These are phyloP conservation scores for Roridomyces roridus DNA, from an alignment of 768 basidiomycete species.

Conservation along the genomic window DNA sequence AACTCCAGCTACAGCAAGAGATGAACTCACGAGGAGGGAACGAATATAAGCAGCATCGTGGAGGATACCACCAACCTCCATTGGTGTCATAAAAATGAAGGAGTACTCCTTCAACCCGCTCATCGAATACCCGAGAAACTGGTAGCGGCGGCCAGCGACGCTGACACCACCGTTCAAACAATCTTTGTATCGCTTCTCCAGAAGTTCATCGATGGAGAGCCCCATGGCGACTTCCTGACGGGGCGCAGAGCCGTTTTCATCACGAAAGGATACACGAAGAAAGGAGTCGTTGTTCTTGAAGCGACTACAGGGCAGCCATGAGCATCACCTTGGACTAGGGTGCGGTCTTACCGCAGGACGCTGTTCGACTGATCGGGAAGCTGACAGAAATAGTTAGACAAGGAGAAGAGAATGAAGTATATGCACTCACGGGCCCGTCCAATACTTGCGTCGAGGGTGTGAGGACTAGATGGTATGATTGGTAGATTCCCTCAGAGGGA, in stretches of 20 bases:
- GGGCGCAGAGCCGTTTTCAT: conserved; percentile 48
- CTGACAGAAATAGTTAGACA: no score
- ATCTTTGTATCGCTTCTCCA: conserved; percentile 40
- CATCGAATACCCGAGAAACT: conserved; percentile 60
- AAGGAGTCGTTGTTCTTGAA: conserved; percentile 48
- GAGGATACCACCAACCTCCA: conserved; percentile 29
- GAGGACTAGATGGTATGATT: conserved; percentile 43
- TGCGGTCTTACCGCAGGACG: conserved; percentile 21
- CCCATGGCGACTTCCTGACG: conserved; percentile 39
- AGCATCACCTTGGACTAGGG: no score
- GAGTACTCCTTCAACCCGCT: conserved; percentile 57
- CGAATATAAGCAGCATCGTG: conserved; percentile 37
- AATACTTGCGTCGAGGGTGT: conserved; percentile 46
- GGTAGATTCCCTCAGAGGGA: conserved; percentile 19
- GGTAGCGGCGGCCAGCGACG: conserved; percentile 50
- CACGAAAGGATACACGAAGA: conserved; percentile 54
- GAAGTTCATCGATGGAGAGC: conserved; percentile 35
- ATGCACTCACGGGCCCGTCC: no score
- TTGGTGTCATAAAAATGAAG: conserved; percentile 55
- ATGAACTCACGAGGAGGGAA: conserved; percentile 41
- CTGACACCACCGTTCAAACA: conserved; percentile 38
- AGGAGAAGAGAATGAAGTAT: no score
- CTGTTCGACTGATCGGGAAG: conserved; percentile 27
- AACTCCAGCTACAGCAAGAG: no score
- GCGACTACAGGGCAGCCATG: conserved; percentile 31